Evolutionary conservation across 176 grass and related monocot genomes (phyloP).

Genomic region (Hsuehochloa calcarea): DNA sequence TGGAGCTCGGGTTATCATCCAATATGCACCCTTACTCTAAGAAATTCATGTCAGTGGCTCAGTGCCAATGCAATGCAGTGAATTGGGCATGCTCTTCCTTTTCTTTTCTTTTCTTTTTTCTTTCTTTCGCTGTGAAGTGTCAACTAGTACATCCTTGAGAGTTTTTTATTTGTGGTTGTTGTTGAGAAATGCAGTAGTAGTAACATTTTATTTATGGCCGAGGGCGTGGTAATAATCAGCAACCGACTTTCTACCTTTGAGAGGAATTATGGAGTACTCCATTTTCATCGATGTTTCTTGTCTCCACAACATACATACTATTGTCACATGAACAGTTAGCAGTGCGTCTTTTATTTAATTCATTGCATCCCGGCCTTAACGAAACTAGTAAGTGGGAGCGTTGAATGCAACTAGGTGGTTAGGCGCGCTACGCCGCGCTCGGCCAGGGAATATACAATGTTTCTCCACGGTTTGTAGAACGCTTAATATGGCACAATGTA

Average conservation of each 20-base stretch:
- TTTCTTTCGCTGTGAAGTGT: neutral
- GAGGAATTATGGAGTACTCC: too few species aligned
- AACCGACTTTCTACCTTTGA: neutral
- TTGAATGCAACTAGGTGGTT: too few species aligned
- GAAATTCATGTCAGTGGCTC: neutral
- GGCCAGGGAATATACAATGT: too few species aligned
- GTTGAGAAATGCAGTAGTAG: neutral
- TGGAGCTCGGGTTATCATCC: slow-evolving; percentile 74
- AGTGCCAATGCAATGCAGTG: slow-evolving; percentile 27
- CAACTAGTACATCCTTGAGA: neutral
- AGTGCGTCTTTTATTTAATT: too few species aligned
- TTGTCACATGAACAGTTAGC: too few species aligned
- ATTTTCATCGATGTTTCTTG: neutral
- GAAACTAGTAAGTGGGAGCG: too few species aligned
- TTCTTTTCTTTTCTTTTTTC: neutral
- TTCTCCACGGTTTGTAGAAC: too few species aligned
- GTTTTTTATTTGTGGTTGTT: neutral
- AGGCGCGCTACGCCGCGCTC: too few species aligned
- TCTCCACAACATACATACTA: neutral
- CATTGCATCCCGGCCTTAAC: too few species aligned
- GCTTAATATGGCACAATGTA: too few species aligned
- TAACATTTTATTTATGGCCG: neutral
- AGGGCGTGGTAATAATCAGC: neutral
- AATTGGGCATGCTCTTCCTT: slow-evolving; percentile 2
- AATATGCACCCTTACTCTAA: slow-evolving; percentile 43